A percentile compares a stretch with the other conserved stretches of the same genome.
phyloP scores from a whole-genome alignment of 78 protist species.

The Dictyostelium firmibasis region DNA sequence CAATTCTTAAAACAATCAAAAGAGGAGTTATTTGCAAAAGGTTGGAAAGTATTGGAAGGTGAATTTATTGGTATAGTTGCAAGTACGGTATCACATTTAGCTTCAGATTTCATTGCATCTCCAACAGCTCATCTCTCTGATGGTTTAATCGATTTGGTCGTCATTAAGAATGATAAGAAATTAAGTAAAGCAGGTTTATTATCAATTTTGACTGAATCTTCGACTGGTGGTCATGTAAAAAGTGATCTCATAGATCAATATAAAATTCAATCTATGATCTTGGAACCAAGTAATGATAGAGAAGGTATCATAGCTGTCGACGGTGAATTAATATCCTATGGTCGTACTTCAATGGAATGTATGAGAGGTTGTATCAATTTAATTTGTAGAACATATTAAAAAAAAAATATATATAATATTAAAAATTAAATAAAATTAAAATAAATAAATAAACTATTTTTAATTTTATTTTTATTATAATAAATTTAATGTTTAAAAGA shows the following conservation, averaged over 20 bases:
- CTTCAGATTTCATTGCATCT: conserved; percentile 61
- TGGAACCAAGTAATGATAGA: conserved; percentile 45
- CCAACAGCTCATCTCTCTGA: conserved; percentile 67
- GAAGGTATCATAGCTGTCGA: conserved; percentile 73
- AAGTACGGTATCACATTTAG: conserved; percentile 56
- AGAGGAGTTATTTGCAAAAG: neutral
- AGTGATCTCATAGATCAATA: conserved; percentile 36
- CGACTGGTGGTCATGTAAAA: conserved; percentile 42
- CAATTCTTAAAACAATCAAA: neutral
- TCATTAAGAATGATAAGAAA: conserved; percentile 1
- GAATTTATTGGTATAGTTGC: conserved; percentile 76
- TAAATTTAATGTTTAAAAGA: neutral
- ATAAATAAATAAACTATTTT: neutral
- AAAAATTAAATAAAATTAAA: too few species aligned
- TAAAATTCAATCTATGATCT: conserved; percentile 30
- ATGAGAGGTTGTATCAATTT: conserved; percentile 68
- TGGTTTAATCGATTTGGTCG: conserved; percentile 50
- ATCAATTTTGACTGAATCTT: conserved; percentile 23
- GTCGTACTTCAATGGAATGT: conserved; percentile 74
- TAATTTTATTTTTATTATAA: neutral
- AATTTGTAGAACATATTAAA: conserved; percentile 49
- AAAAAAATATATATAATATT: neutral
- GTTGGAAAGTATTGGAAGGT: conserved; percentile 50
- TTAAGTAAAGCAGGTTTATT: conserved; percentile 22
- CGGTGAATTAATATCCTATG: conserved; percentile 68